Evolutionary conservation across 768 basidiomycete species (phyloP).

Genomic region (Inosperma sp.): DNA sequence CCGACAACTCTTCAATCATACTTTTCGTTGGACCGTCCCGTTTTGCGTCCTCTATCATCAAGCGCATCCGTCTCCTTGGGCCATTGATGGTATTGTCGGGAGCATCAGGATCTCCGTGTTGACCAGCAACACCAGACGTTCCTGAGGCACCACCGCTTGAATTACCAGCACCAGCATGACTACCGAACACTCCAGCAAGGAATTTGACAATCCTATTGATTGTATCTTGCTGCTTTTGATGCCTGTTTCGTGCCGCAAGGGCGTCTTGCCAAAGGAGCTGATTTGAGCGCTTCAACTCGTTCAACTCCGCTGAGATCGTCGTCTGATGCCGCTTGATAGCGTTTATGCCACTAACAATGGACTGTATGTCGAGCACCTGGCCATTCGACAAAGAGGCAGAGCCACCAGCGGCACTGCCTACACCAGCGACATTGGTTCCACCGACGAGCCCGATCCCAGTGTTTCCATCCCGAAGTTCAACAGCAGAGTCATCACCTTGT

Average conservation of each 20-base stretch:
- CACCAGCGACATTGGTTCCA: slow-evolving; percentile 7
- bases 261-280: slow-evolving; percentile 93
- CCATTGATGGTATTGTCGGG: slow-evolving; percentile 18
- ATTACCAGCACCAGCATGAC: slow-evolving; percentile 38
- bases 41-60: slow-evolving; percentile 65
- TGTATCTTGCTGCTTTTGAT: slow-evolving; percentile 93
- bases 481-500: slow-evolving; percentile 31
- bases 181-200: slow-evolving; percentile 85
- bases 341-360: slow-evolving; percentile 75
- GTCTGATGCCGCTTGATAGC: slow-evolving; percentile 91
- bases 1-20: slow-evolving; percentile 25
- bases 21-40: slow-evolving; percentile 33
- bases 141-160: slow-evolving; percentile 27
- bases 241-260: slow-evolving; percentile 65
- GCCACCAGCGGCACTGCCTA: background rate
- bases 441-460: slow-evolving; percentile 10
- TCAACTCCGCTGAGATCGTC: slow-evolving; percentile 84
- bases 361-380: slow-evolving; percentile 69
- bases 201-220: slow-evolving; percentile 95
- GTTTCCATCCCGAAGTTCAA: slow-evolving; percentile 31
- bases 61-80: slow-evolving; percentile 29
- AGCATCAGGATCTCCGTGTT: slow-evolving; percentile 29
- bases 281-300: slow-evolving; percentile 83
- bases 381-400: slow-evolving; percentile 33
- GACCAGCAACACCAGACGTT: slow-evolving; percentile 8